Evolutionary conservation across 192 early-diverging fungal species (phyloP), one percentile per base, ranked within the genome.

Genomic region (Coemansia sp.): DNA sequence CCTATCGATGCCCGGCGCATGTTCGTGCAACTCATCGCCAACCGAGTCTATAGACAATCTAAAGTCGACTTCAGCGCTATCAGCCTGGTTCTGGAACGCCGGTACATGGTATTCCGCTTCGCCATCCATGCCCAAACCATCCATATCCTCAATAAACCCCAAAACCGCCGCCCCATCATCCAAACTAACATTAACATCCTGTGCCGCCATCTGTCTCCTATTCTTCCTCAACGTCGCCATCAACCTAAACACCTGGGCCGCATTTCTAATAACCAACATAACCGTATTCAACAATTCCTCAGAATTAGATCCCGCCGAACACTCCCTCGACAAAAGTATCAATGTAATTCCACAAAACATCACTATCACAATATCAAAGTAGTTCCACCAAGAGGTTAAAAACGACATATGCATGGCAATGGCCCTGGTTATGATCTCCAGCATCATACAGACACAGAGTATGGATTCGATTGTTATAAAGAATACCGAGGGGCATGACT

Each of bases 271-370:
- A n/a, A 91, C 87, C 12, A 93, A 59, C 28, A 93, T 51, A 16
- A 90, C 60, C 7, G 89, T 90, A 60, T 91, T 91, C 34, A 93
- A 64, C 28, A 91, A 73, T 55, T 89, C 88, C 67, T 93, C 91
- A 4, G 80, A 80, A 56, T 83, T 84, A 29, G 88, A 84, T 10
- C 83, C 76, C 0, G 77, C 79, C 20, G 89, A 88, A 66, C 90
- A 93, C 4, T 89, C 90, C 33, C 74, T 65, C 16, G 87, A 78
- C 22, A 93, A 73, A 7, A 93, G 70, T 7, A 91, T 76, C 29
- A 93, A 61, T 1, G 90, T 91, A 25, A 89, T 80, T 7, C 81
- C 76, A 69, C 91, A 93, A 31, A 93, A 76, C 1, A 84, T 25
- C 0, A 91, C 90, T 7, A 93, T 70, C 6, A 91, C 54, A 28